phyloP scores from a whole-genome alignment of 768 basidiomycete species.

The Gymnopilus junonius region DNA sequence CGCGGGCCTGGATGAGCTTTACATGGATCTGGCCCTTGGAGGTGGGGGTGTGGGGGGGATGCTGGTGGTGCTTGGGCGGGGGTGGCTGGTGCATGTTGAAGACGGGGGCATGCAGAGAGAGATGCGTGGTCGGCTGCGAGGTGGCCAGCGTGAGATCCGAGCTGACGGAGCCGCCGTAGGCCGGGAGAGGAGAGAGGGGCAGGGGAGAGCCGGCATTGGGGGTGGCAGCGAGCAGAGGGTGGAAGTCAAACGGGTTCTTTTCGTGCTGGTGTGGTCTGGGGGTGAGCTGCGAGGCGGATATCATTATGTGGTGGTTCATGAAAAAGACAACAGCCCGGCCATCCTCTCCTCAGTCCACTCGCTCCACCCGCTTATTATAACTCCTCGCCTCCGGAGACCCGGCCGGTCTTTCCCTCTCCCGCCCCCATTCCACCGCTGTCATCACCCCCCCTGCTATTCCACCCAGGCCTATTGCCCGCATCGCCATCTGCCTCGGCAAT shows the following conservation, averaged over 20 bases:
- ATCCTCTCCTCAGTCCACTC: conserved; percentile 18
- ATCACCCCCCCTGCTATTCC: conserved; percentile 58
- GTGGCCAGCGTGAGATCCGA: conserved; percentile 47
- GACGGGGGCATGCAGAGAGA: conserved; percentile 85
- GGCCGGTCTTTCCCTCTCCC: conserved; percentile 38
- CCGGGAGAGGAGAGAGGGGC: conserved; percentile 31
- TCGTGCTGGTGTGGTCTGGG: conserved; percentile 50
- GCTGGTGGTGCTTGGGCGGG: conserved; percentile 41
- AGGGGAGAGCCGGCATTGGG: conserved; percentile 22
- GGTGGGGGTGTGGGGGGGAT: conserved; percentile 39
- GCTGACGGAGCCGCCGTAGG: conserved; percentile 42
- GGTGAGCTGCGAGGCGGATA: conserved; percentile 61
- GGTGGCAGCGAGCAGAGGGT: conserved; percentile 39
- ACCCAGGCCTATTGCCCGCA: conserved; percentile 58
- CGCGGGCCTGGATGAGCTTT: conserved; percentile 92
- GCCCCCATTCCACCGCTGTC: conserved; percentile 50
- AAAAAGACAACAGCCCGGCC: conserved; percentile 2
- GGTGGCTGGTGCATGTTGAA: conserved; percentile 80
- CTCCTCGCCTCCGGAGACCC: conserved; percentile 22
- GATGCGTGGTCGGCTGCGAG: conserved; percentile 56
- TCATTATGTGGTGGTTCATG: conserved; percentile 44
- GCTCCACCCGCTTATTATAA: conserved; percentile 16
- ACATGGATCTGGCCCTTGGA: conserved; percentile 85
- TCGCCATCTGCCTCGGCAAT: conserved; percentile 52
- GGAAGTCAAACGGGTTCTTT: conserved; percentile 68